Evolutionary conservation across 305 asterid genomes (phyloP).

Genomic region (Plantago coronopus): DNA sequence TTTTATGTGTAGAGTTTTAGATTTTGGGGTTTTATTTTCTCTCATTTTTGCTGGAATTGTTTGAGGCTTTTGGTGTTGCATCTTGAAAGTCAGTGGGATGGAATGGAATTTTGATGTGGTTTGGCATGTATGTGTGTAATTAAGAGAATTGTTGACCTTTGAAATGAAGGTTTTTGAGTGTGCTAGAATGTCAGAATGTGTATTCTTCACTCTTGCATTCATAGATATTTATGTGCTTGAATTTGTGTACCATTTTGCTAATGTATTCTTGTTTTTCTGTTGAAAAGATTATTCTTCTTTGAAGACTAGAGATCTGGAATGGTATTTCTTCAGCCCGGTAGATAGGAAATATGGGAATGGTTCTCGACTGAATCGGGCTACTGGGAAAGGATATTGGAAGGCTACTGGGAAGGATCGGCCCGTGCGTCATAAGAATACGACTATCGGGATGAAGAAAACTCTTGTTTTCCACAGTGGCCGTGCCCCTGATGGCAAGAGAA

Average conservation of each 20-base stretch:
- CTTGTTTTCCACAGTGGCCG: constrained; percentile 59
- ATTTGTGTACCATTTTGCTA: background rate
- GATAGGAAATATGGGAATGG: constrained; percentile 61
- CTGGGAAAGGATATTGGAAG: constrained; percentile 60
- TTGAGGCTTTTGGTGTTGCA: background rate
- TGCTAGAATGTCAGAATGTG: background rate
- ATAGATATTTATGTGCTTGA: background rate
- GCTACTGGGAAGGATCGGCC: constrained; percentile 56
- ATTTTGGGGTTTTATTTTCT: constrained; percentile 4
- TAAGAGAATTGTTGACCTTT: background rate
- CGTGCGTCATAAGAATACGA: constrained; percentile 36
- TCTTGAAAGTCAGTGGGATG: background rate
- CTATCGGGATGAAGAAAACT: constrained; percentile 58
- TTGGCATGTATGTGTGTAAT: background rate
- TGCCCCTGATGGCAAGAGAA: constrained; percentile 55
- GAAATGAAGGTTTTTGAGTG: constrained; percentile 7
- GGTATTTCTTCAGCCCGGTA: constrained; percentile 64
- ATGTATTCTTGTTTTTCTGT: constrained; percentile 15
- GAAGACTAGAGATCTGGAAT: constrained; percentile 57
- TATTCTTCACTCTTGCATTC: constrained; percentile 7
- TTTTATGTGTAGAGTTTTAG: constrained; percentile 13
- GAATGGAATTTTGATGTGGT: background rate
- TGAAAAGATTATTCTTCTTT: constrained; percentile 37
- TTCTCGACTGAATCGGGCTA: constrained; percentile 54
- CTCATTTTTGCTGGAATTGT: background rate